These are phyloP conservation scores for Catunica adiposa DNA, from an alignment of 2,329 filamentous ascomycete species.

Conservation along the genomic window DNA sequence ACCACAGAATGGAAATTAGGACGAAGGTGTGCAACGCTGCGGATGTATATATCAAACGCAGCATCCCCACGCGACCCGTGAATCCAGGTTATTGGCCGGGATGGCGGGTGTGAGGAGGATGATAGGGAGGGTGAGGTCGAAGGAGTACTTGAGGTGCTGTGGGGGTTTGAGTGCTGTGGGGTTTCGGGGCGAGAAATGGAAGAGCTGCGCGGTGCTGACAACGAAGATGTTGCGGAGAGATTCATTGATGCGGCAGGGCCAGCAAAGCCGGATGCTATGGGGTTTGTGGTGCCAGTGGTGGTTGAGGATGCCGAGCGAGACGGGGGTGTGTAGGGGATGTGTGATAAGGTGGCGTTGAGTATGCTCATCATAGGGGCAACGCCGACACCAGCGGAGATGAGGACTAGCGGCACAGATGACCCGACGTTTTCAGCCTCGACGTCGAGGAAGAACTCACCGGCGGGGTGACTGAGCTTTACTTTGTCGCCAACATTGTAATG, in stretches of 20 bases:
- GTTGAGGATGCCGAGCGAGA: not conserved
- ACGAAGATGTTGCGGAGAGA: constrained; percentile 1
- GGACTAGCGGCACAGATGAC: constrained; percentile 37
- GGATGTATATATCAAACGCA: constrained; percentile 39
- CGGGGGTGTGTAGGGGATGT: constrained; percentile 1
- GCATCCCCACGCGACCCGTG: constrained; percentile 33
- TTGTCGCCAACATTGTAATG: constrained; percentile 32
- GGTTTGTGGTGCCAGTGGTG: not conserved
- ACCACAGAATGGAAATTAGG: constrained; percentile 27
- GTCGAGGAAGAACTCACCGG: constrained; percentile 47
- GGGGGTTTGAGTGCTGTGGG: not conserved
- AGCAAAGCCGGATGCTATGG: not conserved
- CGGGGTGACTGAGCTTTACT: constrained; percentile 38
- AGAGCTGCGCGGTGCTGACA: not conserved
- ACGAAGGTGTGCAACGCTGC: constrained; percentile 24
- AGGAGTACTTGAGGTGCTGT: not conserved
- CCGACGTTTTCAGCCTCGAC: constrained; percentile 24
- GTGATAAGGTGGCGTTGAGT: constrained; percentile 34
- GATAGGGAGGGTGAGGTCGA: not conserved
- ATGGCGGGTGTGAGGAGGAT: constrained; percentile 11
- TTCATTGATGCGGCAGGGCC: not conserved
- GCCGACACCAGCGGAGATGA: constrained; percentile 53
- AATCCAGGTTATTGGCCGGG: constrained; percentile 42
- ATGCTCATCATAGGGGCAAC: constrained; percentile 51
- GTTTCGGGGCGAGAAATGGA: not conserved